Percentiles rank a stretch among this genome's conserved stretches.
phyloP scores from a whole-genome alignment of 768 basidiomycete species.

The Obba rivulosa region DNA sequence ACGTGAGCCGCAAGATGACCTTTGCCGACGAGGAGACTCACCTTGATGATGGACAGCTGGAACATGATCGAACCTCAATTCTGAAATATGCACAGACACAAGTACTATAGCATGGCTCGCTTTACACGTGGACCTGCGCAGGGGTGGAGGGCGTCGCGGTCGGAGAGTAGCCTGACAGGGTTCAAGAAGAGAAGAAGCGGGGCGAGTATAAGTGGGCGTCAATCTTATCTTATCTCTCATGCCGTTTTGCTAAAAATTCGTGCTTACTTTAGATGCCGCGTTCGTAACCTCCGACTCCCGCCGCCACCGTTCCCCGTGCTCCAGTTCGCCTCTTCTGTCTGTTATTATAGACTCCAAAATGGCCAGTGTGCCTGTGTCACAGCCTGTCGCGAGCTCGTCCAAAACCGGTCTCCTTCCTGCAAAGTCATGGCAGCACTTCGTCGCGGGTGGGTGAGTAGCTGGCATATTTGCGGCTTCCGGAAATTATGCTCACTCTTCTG shows the following conservation, averaged over 20 bases:
- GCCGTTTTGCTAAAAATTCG: constrained; percentile 4
- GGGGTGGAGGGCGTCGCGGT: too few species aligned
- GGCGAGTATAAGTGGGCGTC: not conserved
- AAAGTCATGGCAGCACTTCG: constrained; percentile 80
- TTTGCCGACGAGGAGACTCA: not conserved
- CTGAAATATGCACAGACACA: too few species aligned
- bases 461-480: not conserved
- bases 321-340: constrained; percentile 6
- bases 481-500: not conserved
- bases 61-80: constrained; percentile 23
- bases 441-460: constrained; percentile 75
- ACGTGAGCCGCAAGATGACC: not conserved
- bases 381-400: constrained; percentile 28
- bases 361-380: constrained; percentile 15
- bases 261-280: not conserved
- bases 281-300: constrained; percentile 6
- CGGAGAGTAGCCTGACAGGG: too few species aligned
- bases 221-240: constrained; percentile 17
- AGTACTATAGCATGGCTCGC: too few species aligned
- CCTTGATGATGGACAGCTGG: constrained; percentile 31
- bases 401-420: constrained; percentile 46
- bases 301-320: too few species aligned
- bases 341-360: constrained; percentile 9
- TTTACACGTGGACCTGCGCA: too few species aligned
- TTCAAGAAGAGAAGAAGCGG: too few species aligned